Conservation (phyloP, 1,284 basidiomycete genomes). For the Exobasidium cylindrosporum region DNA sequence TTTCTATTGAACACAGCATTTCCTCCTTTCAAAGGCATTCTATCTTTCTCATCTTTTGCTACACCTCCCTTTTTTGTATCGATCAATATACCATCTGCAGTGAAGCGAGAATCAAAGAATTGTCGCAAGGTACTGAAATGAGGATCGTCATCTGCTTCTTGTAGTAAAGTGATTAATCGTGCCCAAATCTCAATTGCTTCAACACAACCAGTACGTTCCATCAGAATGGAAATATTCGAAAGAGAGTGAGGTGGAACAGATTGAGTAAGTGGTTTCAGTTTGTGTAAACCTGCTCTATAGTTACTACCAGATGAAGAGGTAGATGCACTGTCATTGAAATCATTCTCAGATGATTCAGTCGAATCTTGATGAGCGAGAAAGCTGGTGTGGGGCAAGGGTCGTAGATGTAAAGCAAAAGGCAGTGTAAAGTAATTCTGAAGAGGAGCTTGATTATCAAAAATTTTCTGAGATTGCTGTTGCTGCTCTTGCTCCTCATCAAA, state of each 20-base stretch:
- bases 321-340: slow-evolving; percentile 17
- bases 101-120: slow-evolving; percentile 47
- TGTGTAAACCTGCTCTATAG: slow-evolving; percentile 7
- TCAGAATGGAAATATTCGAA: slow-evolving; percentile 30
- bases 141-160: slow-evolving; percentile 41
- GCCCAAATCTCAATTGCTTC: slow-evolving; percentile 33
- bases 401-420: slow-evolving; percentile 43
- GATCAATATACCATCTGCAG: slow-evolving; percentile 19
- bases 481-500: not conserved
- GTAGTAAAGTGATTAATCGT: slow-evolving; percentile 36
- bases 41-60: not conserved
- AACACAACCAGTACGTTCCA: slow-evolving; percentile 28
- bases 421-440: slow-evolving; percentile 35
- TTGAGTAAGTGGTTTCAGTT: not conserved
- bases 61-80: slow-evolving; percentile 6
- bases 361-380: slow-evolving; percentile 28
- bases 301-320: slow-evolving; percentile 7
- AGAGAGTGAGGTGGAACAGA: slow-evolving; percentile 27
- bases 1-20: not conserved
- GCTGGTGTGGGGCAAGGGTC: slow-evolving; percentile 40
- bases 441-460: not conserved
- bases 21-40: not conserved
- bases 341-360: slow-evolving; percentile 15
- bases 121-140: slow-evolving; percentile 39
- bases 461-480: not conserved